A percentile compares a stretch with the other conserved stretches of the same genome.
phyloP scores from a whole-genome alignment of 2,329 filamentous ascomycete species.

The Fusarium foetens region DNA sequence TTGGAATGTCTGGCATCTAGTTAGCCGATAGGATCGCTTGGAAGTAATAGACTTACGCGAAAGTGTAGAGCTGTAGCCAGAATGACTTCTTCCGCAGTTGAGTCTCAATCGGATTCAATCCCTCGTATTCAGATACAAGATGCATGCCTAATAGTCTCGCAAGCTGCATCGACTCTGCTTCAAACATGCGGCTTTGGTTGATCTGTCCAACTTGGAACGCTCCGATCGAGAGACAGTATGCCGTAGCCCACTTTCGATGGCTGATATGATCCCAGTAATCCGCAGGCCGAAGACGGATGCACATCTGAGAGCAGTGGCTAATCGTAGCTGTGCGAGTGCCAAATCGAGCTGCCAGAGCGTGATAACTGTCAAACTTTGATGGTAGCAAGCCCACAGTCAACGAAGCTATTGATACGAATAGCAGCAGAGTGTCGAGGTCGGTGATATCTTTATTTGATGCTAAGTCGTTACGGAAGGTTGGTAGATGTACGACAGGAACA shows the following conservation, averaged over 20 bases:
- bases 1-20: background rate
- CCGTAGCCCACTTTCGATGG: background rate
- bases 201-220: background rate
- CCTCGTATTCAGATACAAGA: background rate
- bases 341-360: background rate
- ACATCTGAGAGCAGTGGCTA: background rate
- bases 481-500: background rate
- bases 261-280: constrained; percentile 16
- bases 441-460: background rate
- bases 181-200: background rate
- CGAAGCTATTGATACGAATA: background rate
- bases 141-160: background rate
- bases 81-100: constrained; percentile 1
- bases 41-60: accelerated
- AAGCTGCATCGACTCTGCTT: background rate
- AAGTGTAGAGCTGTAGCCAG: background rate
- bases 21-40: accelerated
- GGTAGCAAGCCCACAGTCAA: background rate
- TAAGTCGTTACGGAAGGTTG: background rate
- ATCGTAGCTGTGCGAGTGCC: background rate
- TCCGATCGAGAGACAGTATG: background rate
- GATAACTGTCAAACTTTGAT: background rate
- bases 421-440: background rate
- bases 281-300: background rate
- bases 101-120: background rate